Conservation (phyloP, 805 yeast genomes). For the Ogataea pilisensis region DNA sequence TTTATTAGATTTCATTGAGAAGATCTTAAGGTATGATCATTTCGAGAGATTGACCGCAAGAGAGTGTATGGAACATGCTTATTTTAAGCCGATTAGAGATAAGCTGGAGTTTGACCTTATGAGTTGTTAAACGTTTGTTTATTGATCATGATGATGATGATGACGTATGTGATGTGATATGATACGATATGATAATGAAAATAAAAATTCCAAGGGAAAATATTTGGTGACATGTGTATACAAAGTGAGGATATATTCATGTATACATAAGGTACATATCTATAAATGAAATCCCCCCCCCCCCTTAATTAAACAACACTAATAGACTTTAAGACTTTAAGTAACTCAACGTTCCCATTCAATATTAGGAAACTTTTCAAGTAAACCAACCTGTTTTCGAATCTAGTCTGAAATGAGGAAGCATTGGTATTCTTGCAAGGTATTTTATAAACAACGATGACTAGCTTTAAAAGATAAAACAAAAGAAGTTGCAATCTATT, state of each 20-base stretch:
- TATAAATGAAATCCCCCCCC: neutral
- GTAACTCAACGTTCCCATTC: slow-evolving; percentile 12
- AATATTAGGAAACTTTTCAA: slow-evolving; percentile 16
- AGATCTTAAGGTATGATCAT: slow-evolving; percentile 79
- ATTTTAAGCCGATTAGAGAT: slow-evolving; percentile 31
- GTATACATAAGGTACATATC: no score
- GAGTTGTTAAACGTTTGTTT: neutral
- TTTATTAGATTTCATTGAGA: slow-evolving; percentile 76
- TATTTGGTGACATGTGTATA: no score
- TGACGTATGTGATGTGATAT: no score
- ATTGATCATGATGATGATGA: neutral
- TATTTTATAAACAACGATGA: neutral
- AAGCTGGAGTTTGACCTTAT: slow-evolving; percentile 2
- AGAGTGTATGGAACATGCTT: slow-evolving; percentile 77
- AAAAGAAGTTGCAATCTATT: slow-evolving; percentile 12
- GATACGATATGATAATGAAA: no score
- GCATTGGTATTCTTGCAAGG: no score
- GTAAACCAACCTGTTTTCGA: neutral
- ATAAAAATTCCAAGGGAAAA: no score
- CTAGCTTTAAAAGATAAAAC: slow-evolving; percentile 8
- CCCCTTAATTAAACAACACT: neutral
- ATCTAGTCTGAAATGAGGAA: neutral
- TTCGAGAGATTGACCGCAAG: slow-evolving; percentile 82
- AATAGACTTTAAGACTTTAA: slow-evolving; percentile 8
- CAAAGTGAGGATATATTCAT: no score